Conservation (phyloP, 2,329 filamentous ascomycete genomes). For the Hysterium pulicare region DNA sequence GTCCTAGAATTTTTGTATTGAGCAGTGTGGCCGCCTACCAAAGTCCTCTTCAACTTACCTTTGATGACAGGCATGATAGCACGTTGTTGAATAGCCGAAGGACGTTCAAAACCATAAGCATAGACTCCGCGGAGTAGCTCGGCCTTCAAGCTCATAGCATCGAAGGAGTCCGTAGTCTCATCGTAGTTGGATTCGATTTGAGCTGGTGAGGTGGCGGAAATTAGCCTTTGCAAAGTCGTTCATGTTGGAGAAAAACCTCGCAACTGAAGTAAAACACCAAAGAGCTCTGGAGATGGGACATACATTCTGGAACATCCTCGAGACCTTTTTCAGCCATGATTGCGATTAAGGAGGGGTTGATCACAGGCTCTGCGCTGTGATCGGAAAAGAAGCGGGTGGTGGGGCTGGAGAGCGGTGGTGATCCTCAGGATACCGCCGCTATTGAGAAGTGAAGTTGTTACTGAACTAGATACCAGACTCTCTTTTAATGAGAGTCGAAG, state of each 20-base stretch:
- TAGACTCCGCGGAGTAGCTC: constrained; percentile 99
- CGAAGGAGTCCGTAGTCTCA: constrained; percentile 98
- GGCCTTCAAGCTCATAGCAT: constrained; percentile 94
- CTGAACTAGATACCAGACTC: constrained; percentile 48
- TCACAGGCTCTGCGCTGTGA: constrained; percentile 65
- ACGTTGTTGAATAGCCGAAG: constrained; percentile 99
- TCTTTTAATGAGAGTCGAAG: constrained; percentile 42
- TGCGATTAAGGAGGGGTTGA: constrained; percentile 60
- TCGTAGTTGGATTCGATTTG: constrained; percentile 99
- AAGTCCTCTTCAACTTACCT: constrained; percentile 58
- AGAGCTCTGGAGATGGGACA: constrained; percentile 43
- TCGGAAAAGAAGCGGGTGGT: constrained; percentile 34
- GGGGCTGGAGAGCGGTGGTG: constrained; percentile 40
- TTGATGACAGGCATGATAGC: constrained; percentile 99
- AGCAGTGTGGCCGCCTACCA: constrained; percentile 8
- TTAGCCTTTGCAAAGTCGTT: constrained; percentile 20
- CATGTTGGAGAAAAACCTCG: too few relatives aligned
- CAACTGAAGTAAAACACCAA: too few relatives aligned
- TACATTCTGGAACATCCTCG: constrained; percentile 95
- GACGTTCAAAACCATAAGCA: constrained; percentile 99
- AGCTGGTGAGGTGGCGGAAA: constrained; percentile 46
- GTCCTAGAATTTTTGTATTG: constrained; percentile 51
- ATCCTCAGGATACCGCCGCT: constrained; percentile 42
- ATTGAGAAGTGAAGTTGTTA: constrained; percentile 22
- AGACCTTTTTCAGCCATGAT: constrained; percentile 99